Conservation (phyloP, 2,329 filamentous ascomycete genomes). For the Chalara sp. region DNA sequence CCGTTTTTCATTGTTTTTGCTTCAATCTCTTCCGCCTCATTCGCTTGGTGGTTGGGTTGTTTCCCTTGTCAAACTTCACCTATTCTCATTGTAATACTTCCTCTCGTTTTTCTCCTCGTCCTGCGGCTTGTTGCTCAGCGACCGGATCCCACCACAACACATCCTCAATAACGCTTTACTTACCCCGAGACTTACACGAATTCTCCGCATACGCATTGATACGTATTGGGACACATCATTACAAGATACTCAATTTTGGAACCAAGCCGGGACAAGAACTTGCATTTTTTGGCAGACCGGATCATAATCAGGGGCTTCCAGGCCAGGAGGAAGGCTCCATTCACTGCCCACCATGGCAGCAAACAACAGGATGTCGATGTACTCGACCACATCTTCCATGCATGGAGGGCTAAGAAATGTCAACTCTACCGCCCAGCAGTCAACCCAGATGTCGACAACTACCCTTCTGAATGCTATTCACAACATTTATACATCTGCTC, state of each 20-base stretch:
- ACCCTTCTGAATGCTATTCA: conserved; percentile 89
- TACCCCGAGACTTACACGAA: background rate
- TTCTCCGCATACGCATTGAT: too few species aligned
- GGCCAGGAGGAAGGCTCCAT: conserved; percentile 8
- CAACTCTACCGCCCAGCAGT: conserved; percentile 54
- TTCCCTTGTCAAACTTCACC: too few species aligned
- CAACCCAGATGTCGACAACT: conserved; percentile 82
- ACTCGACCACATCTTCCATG: conserved; percentile 60
- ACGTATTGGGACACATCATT: background rate
- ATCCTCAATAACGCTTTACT: background rate
- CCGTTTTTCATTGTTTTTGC: too few species aligned
- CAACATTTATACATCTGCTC: conserved; percentile 74
- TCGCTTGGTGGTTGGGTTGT: too few species aligned
- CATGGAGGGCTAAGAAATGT: conserved; percentile 47
- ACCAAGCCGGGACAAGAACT: background rate
- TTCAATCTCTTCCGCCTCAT: too few species aligned
- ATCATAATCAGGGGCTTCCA: background rate
- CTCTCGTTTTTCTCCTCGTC: background rate
- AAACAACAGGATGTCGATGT: conserved; percentile 47
- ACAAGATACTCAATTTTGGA: background rate
- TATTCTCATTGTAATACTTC: background rate
- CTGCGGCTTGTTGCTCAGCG: background rate
- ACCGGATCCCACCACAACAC: background rate
- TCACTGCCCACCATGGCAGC: conserved; percentile 20
- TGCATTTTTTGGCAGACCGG: background rate